phyloP scores from a whole-genome alignment of 768 basidiomycete genomes.

The Boletellus ananas region DNA sequence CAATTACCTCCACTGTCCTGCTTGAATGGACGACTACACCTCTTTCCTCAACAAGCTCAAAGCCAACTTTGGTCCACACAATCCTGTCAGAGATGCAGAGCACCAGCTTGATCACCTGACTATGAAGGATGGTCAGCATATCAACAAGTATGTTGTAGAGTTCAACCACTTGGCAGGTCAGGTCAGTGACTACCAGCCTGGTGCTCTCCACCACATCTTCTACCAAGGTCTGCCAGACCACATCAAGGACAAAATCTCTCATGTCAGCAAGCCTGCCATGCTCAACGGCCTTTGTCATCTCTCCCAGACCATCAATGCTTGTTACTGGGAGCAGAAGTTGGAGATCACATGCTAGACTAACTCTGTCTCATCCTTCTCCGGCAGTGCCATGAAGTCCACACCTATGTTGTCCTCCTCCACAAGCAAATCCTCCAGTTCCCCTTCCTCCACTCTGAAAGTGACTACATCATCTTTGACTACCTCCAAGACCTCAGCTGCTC shows the following conservation, averaged over 20 bases:
- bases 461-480: background rate
- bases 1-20: too few relatives aligned
- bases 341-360: too few relatives aligned
- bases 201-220: background rate
- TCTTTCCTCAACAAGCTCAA: background rate
- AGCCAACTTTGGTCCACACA: too few relatives aligned
- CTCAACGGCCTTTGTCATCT: background rate
- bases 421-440: background rate
- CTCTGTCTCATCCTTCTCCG: too few relatives aligned
- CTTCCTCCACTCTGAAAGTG: background rate
- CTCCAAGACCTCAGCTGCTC: background rate
- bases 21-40: background rate
- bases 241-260: background rate
- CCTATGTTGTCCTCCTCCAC: background rate
- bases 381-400: background rate
- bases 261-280: background rate
- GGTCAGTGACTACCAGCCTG: constrained; percentile 1
- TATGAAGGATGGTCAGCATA: too few relatives aligned
- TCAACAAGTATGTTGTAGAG: too few relatives aligned
- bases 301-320: too few relatives aligned
- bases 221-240: constrained; percentile 9
- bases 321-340: too few relatives aligned
- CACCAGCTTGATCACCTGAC: too few relatives aligned
- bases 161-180: too few relatives aligned
- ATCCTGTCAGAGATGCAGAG: background rate